Base-by-base conservation (phyloP, 1,284 basidiomycete genomes). In the Microbotryum intermedium region DNA sequence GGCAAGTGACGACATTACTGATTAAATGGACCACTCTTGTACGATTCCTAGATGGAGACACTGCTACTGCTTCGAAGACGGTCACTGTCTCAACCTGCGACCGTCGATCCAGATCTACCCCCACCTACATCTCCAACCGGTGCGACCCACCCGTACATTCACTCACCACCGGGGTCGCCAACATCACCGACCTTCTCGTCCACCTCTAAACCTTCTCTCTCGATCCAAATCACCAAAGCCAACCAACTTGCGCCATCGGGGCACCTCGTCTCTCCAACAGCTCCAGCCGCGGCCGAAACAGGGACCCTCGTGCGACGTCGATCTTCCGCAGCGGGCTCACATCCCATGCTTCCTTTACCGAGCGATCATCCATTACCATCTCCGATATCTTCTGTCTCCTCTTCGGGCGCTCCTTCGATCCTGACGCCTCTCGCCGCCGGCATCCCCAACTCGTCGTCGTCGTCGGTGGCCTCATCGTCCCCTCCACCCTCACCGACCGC, bases 101-200 rank as follows among this genome's bases (percentile, higher is more conserved):
- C 53, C 4, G 61, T 67, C 30, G 69, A 70, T 50, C 69, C 69
- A 2, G 69, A 70, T 47, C 57, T 70, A 6, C 50, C 59, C 16
- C 18, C 53, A 1, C 64, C 59, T 8, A 50, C 63, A 1, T 48
- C 55, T 2, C 56, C 62, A 16, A 53, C 51, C 7, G 34, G 43
- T 11, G 34, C 51, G 10, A 5, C 43, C 50, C 18, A 46, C 50
- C 50, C 26, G 20, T 16, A 39, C 26, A 25, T 46, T 44, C 44
- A 30, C 8, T 21, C 30, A 26, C 39, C 39, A 8, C 43, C 53
- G 11, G 25, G 59, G 21, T 25, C 56, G 11, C 42, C 57, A 16
- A 50, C 58, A 43, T 34, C 43, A 30, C 43, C 50, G 42, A 55
- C 46, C 8, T 23, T 26, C 6, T 39, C 34, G 9, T 39, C 53